Conservation (phyloP, 305 asterid genomes). For the Caryopteris hybrid region DNA sequence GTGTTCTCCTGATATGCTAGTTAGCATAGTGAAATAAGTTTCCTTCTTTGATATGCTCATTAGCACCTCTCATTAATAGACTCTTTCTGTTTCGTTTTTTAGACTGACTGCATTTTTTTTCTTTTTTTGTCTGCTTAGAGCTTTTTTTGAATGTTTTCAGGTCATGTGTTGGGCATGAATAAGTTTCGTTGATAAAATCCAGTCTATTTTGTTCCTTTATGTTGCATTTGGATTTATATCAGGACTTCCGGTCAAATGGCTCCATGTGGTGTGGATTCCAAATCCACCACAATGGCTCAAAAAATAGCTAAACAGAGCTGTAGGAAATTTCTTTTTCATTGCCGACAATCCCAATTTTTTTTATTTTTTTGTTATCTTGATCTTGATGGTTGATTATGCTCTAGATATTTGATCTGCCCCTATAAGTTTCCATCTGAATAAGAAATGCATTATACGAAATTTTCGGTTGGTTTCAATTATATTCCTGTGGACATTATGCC, state of each 20-base stretch:
- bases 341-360: neutral
- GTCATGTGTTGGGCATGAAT: neutral
- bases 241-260: neutral
- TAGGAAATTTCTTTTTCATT: neutral
- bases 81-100: neutral
- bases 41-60: neutral
- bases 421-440: neutral
- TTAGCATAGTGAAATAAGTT: neutral
- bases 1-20: neutral
- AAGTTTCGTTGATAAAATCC: slow-evolving; percentile 1
- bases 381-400: neutral
- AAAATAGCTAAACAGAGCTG: neutral
- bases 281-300: neutral
- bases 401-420: neutral
- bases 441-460: neutral
- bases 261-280: neutral
- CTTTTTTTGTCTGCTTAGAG: neutral
- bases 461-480: slow-evolving; percentile 4
- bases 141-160: neutral
- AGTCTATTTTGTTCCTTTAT: neutral
- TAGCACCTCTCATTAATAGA: neutral
- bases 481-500: neutral
- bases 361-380: neutral
- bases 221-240: neutral
- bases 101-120: neutral